Evolutionary conservation across 2,329 filamentous ascomycete species (phyloP).

Genomic region (Phaeosphaeria sp.): DNA sequence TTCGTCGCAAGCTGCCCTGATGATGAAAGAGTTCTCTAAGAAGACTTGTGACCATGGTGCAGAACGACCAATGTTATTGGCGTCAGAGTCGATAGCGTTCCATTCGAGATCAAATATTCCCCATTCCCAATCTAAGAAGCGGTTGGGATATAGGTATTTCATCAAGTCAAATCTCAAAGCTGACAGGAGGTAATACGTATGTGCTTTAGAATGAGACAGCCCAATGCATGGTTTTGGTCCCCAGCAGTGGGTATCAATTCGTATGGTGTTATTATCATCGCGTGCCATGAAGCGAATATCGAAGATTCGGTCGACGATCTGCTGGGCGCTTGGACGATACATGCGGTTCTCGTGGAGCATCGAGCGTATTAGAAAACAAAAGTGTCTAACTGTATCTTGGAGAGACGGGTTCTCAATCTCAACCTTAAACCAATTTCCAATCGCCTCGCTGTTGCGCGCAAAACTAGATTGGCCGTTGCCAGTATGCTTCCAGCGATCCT

Average conservation of each 20-base stretch:
- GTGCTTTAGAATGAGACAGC: no score
- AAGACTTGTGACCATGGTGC: neutral
- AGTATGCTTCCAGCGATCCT: constrained; percentile 11
- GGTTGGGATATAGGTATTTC: neutral
- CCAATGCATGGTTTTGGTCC: neutral
- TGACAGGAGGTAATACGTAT: no score
- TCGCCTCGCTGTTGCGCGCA: constrained; percentile 13
- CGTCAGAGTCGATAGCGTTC: neutral
- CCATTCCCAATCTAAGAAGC: neutral
- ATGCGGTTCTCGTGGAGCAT: constrained; percentile 5
- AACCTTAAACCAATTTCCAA: neutral
- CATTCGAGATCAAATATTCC: neutral
- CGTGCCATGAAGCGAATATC: neutral
- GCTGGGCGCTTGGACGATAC: constrained; percentile 4
- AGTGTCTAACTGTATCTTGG: no score
- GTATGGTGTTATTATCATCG: neutral
- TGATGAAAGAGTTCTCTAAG: neutral
- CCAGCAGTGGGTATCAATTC: neutral
- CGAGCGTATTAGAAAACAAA: neutral
- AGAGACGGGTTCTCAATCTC: neutral
- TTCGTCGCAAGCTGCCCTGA: neutral
- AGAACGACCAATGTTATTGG: neutral
- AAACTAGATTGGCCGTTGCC: constrained; percentile 19
- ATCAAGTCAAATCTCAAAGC: neutral
- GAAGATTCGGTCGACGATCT: constrained; percentile 7